Evolutionary conservation across 2,329 filamentous ascomycete species (phyloP), one percentile per base, ranked within the genome.

Genomic region (Scleromitrula shiraiana): DNA sequence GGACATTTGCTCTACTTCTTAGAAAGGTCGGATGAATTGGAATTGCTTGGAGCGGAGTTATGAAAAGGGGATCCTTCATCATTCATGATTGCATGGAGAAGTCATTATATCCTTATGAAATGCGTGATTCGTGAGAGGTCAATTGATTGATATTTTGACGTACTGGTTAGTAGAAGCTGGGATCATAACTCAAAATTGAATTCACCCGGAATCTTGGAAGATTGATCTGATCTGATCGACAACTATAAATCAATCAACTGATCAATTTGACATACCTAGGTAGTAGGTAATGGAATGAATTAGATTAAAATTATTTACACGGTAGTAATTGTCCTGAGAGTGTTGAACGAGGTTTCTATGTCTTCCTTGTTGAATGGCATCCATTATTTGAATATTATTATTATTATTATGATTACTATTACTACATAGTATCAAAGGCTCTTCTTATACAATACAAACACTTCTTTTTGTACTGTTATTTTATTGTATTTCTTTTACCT

Each of bases 11-110:
- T n/a, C n/a, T n/a, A n/a, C n/a, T 37, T 37, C 29, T 38, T 37
- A 30, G 29, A 49, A 29, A 37, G 46, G 46, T 30, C 32, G 40
- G 15, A 44, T 40, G 12, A 23, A 26, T 33, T 43, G 29, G 17
- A 33, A 29, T 26, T 29, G 24, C 26, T 5, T 32, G 27, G 37
- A 41, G 24, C 39, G 35, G 47, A 46, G 41, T 47, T 42, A 27
- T 20, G 30, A 15, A 35, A 41, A 8, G 26, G 36, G 38, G 29
- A 37, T 9, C 17, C 17, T 37, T 37, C 33, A 22, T 37, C n/a
- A n/a, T n/a, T n/a, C n/a, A n/a, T n/a, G n/a, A 17, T 9, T 19
- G 17, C 12, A 37, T 20, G 33, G n/a, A n/a, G n/a, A n/a, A n/a
- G 17, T 33, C 14, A 15, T 4, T 33, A 7, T 33, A 33, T 12